Percentiles rank a stretch among this genome's conserved stretches.
Evolutionary conservation across 2,329 filamentous ascomycete species (phyloP).

Genomic region (Phaeomoniella chlamydospora): DNA sequence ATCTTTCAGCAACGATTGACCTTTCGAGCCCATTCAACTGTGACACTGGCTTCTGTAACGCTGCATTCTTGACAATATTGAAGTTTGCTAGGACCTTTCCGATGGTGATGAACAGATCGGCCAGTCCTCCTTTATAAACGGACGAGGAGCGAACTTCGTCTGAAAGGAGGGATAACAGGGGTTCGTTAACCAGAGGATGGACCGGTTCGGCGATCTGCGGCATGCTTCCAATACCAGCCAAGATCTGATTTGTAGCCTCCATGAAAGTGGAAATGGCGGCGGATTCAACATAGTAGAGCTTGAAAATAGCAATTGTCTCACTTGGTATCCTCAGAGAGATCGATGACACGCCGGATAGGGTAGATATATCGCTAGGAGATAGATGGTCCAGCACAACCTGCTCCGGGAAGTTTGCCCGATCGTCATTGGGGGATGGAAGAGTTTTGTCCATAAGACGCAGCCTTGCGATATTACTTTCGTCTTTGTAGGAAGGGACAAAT

Average conservation of each 20-base stretch:
- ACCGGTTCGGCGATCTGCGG: conserved; percentile 15
- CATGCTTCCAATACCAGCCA: not conserved
- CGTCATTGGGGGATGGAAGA: not conserved
- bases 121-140: conserved; percentile 6
- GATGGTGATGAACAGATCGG: not conserved
- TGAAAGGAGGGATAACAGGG: conserved; percentile 20
- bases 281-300: not conserved
- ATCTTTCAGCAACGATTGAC: not conserved
- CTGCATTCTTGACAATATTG: not conserved
- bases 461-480: not conserved
- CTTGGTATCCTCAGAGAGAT: no score
- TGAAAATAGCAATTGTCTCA: not conserved
- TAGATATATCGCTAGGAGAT: not conserved
- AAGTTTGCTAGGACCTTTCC: not conserved
- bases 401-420: not conserved
- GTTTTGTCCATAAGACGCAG: not conserved
- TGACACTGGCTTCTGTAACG: not conserved
- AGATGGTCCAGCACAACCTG: not conserved
- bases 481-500: not conserved
- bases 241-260: not conserved
- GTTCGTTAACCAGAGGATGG: conserved; percentile 25
- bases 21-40: not conserved
- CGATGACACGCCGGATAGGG: not conserved
- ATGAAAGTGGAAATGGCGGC: not conserved
- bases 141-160: conserved; percentile 16